Evolutionary conservation across 805 yeast genomes (phyloP).

Genomic region (Teunomyces panamensis): DNA sequence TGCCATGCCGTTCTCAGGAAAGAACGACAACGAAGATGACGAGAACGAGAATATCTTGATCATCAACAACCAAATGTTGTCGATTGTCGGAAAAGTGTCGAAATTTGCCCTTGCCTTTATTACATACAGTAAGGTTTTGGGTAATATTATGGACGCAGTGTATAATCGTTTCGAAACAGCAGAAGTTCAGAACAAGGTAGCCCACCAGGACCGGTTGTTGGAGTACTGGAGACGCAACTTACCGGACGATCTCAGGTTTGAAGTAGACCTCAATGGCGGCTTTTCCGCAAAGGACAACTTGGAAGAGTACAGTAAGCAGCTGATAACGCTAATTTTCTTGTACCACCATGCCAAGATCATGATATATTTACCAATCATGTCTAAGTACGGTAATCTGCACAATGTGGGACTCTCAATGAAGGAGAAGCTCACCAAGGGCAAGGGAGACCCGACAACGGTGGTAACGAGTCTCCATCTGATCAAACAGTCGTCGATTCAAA

Average conservation of each 20-base stretch:
- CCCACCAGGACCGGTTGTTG: constrained; percentile 56
- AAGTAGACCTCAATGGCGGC: constrained; percentile 63
- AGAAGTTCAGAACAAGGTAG: constrained; percentile 26
- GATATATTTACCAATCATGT: constrained; percentile 40
- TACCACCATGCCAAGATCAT: constrained; percentile 43
- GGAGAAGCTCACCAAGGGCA: constrained; percentile 38
- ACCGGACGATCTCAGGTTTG: constrained; percentile 59
- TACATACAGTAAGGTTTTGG: constrained; percentile 70
- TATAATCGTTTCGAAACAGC: constrained; percentile 53
- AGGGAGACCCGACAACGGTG: constrained; percentile 23
- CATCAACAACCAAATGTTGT: constrained; percentile 55
- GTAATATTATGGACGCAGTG: constrained; percentile 66
- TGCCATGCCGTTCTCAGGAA: constrained; percentile 67
- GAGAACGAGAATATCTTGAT: constrained; percentile 56
- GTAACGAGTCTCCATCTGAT: constrained; percentile 61
- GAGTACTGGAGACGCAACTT: constrained; percentile 78
- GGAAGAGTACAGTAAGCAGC: constrained; percentile 38
- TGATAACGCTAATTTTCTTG: constrained; percentile 48
- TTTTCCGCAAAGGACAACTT: constrained; percentile 34
- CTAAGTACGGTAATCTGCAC: constrained; percentile 40
- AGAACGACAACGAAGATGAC: constrained; percentile 35
- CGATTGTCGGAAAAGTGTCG: constrained; percentile 68
- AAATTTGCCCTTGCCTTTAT: constrained; percentile 61
- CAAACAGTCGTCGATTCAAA: constrained; percentile 65
- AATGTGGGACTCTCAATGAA: constrained; percentile 41